These are phyloP conservation scores for Rhodotorula mucilaginosa DNA, from an alignment of 1,284 basidiomycete species.

Conservation along the genomic window DNA sequence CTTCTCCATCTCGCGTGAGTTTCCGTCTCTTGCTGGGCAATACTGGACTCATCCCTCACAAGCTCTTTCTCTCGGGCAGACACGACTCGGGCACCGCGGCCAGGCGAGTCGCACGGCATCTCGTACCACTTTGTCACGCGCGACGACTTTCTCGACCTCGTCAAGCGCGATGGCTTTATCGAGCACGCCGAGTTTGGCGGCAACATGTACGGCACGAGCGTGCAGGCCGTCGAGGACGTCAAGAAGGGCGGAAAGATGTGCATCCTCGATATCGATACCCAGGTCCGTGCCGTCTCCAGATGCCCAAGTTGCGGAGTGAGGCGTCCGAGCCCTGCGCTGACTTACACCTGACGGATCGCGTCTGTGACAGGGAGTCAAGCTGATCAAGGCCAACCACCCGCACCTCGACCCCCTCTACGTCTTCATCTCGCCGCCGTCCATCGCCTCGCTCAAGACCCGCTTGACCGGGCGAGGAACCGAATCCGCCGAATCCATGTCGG, in stretches of 20 bases:
- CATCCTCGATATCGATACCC: constrained; percentile 94
- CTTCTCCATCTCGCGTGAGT: constrained; percentile 89
- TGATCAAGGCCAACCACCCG: constrained; percentile 70
- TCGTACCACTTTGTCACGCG: constrained; percentile 60
- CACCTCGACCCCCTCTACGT: constrained; percentile 81
- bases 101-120: constrained; percentile 74
- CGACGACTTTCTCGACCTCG: constrained; percentile 55
- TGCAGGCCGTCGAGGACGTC: constrained; percentile 61
- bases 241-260: constrained; percentile 62
- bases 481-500: constrained; percentile 66
- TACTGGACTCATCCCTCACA: background rate
- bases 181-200: constrained; percentile 77
- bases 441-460: constrained; percentile 65
- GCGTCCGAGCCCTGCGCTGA: background rate
- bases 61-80: constrained; percentile 56
- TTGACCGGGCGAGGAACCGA: constrained; percentile 83
- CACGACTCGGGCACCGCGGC: constrained; percentile 82
- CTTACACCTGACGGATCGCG: background rate
- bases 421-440: constrained; percentile 86
- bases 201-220: constrained; percentile 90
- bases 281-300: constrained; percentile 58
- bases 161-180: constrained; percentile 56
- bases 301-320: background rate
- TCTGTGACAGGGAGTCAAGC: constrained; percentile 70
- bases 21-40: constrained; percentile 15